phyloP scores from a whole-genome alignment of 2,329 filamentous ascomycete species.

The Fusarium phyllophilum region DNA sequence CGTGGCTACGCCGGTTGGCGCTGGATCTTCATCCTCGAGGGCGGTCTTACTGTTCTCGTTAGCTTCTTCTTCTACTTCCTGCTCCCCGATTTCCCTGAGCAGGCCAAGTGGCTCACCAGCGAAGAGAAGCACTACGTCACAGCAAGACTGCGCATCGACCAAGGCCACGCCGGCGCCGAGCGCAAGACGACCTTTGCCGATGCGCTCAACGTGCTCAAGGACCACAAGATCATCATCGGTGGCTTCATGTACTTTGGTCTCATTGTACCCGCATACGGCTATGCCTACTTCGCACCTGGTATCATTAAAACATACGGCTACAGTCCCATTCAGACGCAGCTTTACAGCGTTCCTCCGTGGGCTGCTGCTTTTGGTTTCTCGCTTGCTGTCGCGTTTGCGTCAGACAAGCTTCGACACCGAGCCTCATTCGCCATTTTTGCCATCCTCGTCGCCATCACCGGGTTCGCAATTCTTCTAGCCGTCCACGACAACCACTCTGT shows the following conservation, averaged over 20 bases:
- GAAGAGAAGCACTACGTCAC: conserved; percentile 75
- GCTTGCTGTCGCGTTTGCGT: conserved; percentile 77
- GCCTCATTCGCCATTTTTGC: conserved; percentile 77
- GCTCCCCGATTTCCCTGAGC: conserved; percentile 79
- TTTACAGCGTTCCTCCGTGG: conserved; percentile 68
- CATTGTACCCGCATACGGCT: conserved; percentile 80
- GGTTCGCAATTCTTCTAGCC: conserved; percentile 78
- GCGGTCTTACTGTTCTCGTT: conserved; percentile 69
- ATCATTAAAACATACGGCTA: conserved; percentile 77
- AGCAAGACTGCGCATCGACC: conserved; percentile 73
- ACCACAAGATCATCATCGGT: conserved; percentile 78
- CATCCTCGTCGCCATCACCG: conserved; percentile 75
- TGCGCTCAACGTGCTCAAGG: conserved; percentile 72
- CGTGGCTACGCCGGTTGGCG: conserved; percentile 78
- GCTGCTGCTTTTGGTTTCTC: conserved; percentile 80
- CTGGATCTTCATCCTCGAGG: conserved; percentile 87
- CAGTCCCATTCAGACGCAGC: conserved; percentile 65
- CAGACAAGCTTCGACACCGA: conserved; percentile 78
- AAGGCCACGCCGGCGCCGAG: conserved; percentile 73
- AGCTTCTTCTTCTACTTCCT: conserved; percentile 73
- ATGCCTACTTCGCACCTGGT: conserved; percentile 79
- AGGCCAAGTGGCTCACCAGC: conserved; percentile 76
- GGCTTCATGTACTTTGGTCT: conserved; percentile 86
- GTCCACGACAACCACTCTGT: conserved; percentile 74
- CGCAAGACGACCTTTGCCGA: conserved; percentile 68